Base-by-base conservation (phyloP, 495 filamentous ascomycete genomes). In the Aspergillus leporis region DNA sequence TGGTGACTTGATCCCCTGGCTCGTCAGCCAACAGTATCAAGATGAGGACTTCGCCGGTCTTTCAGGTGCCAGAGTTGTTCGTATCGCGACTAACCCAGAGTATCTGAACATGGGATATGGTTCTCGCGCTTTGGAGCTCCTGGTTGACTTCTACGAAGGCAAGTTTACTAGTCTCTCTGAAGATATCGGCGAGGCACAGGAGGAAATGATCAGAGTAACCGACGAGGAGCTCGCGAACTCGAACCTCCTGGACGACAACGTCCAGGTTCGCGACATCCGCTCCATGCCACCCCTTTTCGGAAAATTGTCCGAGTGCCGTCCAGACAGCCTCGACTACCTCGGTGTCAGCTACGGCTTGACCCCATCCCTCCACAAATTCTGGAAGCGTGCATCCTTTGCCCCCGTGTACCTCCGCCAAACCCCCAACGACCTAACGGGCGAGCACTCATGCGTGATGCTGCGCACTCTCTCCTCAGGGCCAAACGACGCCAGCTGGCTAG, bases 401-500 rank as follows among this genome's bases (percentile, higher is more conserved):
- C 95, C 94, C 0, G 91, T 98, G 0, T 98, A 98, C 68, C 81
- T 98, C 45, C 87, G 95, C 48, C 95, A 99, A 80, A 99, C 95
- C 4, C 78, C 95, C 6, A 98, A 97, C 67, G 91, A 97, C 48
- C 81, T 99, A 25, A 99, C 94, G 0, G 95, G 95, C 60, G 95
- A 99, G 76, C 93, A 99, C 66, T 93, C 93, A 0, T 97, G 92
- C 70, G 93, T 99, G 34, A 99, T 99, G 95, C 82, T 99, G 32
- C 86, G 90, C 53, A 87, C 90, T 5, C 77, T 86, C 23, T 74
- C 77, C 32, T 76, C 78, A 23, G 82, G 85, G 41, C 78, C 77
- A 45, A 83, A 80, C 47, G 91, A 97, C 62, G 80, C 77, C 47
- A 81, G 79, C 63, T 98, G 95, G 94, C 81, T 97, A 13, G 90